Evolutionary conservation across 192 early-diverging fungal species (phyloP), one percentile per base, ranked within the genome.

Genomic region (Nowakowskiella sp.): DNA sequence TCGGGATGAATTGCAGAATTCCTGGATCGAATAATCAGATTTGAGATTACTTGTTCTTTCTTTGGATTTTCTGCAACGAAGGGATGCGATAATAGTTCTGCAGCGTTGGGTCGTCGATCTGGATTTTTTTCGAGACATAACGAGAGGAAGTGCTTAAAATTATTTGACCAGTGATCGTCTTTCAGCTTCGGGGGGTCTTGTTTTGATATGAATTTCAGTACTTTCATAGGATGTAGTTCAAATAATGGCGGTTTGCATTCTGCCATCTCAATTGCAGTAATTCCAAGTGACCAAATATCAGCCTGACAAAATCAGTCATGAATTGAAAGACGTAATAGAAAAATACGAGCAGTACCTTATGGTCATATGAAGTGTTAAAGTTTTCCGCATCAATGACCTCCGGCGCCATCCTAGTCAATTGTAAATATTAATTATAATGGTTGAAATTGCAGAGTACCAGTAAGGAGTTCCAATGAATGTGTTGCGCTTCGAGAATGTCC

Each of bases 121-220:
- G 78, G 77, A 61, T 77, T 60, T 48, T 81, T 81, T 44, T 80
- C 60, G 21, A 80, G 47, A 52, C 78, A 80, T 3, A 44, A 28
- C 2, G 51, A 52, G 25, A 80, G 31, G 51, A 81, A 81, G 34
- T 70, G 59, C 13, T 53, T 51, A 60, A 81, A 81, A 26, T 66
- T 66, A 1, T 26, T 9, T 8, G 72, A 71, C 77, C 76, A 70
- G 31, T 9, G 24, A 28, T 31, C 50, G 34, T 69, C 58, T 44
- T 73, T 70, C 24, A 80, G 52, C 29, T 58, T 59, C 13, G 77
- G 77, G 7, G 74, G 61, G 24, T 80, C 73, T 6, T 65, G 44
- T 43, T 73, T 80, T 6, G 77, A 71, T 39, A 65, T 62, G 70
- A 70, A 53, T 46, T 57, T 66, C 24, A 61, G 51, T 19, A 64